These are phyloP conservation scores for Trametopsis cervina DNA, from an alignment of 768 basidiomycete species.

Conservation along the genomic window DNA sequence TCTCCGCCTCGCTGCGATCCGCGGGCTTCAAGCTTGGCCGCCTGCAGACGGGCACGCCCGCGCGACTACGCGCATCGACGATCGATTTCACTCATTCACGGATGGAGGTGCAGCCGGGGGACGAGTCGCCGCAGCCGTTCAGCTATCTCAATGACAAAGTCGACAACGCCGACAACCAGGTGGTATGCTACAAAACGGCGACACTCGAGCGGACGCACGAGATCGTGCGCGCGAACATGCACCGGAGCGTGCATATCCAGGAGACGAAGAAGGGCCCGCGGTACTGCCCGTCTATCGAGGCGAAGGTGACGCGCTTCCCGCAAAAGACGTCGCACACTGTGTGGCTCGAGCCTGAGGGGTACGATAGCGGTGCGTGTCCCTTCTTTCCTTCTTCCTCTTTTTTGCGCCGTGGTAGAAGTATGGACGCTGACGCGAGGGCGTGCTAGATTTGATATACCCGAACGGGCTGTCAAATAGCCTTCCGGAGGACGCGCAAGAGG, in stretches of 20 bases:
- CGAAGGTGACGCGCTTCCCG: slow-evolving; percentile 76
- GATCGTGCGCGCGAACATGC: slow-evolving; percentile 69
- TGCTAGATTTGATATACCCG: slow-evolving; percentile 79
- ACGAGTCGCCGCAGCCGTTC: slow-evolving; percentile 61
- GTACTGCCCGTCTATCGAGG: slow-evolving; percentile 88
- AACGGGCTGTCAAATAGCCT: slow-evolving; percentile 86
- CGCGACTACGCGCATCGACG: slow-evolving; percentile 61
- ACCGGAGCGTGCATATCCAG: slow-evolving; percentile 77
- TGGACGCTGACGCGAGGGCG: too few species aligned
- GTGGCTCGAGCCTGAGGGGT: slow-evolving; percentile 92
- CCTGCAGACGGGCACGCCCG: slow-evolving; percentile 83
- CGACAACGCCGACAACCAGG: slow-evolving; percentile 69
- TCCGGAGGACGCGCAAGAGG: slow-evolving; percentile 78
- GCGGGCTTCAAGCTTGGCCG: slow-evolving; percentile 82
- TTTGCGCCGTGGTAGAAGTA: too few species aligned
- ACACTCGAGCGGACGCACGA: slow-evolving; percentile 72
- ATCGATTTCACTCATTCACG: slow-evolving; percentile 52
- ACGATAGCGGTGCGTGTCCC: slow-evolving; percentile 66
- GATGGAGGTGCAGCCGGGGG: slow-evolving; percentile 61
- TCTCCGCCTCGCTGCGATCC: slow-evolving; percentile 65
- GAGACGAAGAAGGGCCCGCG: slow-evolving; percentile 88
- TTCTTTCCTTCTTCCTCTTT: not conserved
- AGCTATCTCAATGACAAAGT: slow-evolving; percentile 66
- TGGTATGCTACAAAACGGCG: slow-evolving; percentile 62
- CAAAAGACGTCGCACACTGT: slow-evolving; percentile 65